phyloP scores from a whole-genome alignment of 2,329 filamentous ascomycete genomes.

The Aspergillus sp. region DNA sequence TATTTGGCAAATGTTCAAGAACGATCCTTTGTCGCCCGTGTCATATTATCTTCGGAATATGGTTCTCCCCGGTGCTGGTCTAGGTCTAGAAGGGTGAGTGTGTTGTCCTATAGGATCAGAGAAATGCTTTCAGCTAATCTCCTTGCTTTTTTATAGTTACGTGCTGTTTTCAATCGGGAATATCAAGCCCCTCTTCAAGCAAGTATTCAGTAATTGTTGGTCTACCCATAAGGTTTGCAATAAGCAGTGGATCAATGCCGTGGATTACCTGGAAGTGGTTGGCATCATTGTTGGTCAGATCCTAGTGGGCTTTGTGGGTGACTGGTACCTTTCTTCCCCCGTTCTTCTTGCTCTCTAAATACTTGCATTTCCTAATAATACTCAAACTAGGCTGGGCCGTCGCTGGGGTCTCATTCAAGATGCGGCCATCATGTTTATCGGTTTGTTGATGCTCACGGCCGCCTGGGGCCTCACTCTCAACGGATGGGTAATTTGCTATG shows the following conservation, averaged over 20 bases:
- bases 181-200: constrained; percentile 69
- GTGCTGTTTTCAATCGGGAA: constrained; percentile 97
- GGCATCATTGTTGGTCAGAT: constrained; percentile 95
- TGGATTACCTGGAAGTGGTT: constrained; percentile 85
- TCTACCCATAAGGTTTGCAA: constrained; percentile 57
- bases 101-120: neutral
- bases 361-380: no score
- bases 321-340: constrained; percentile 36
- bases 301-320: constrained; percentile 70
- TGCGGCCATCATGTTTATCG: constrained; percentile 86
- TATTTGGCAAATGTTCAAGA: constrained; percentile 74
- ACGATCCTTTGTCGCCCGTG: constrained; percentile 73
- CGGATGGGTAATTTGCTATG: constrained; percentile 96
- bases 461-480: constrained; percentile 81
- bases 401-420: constrained; percentile 96
- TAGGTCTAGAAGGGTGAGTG: constrained; percentile 69
- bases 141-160: constrained; percentile 48
- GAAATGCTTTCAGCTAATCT: no score
- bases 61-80: constrained; percentile 82
- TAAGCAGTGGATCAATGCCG: constrained; percentile 69
- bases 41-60: constrained; percentile 83
- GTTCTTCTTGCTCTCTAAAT: no score
- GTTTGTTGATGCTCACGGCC: constrained; percentile 82
- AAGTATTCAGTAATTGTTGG: constrained; percentile 76
- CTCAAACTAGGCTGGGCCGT: constrained; percentile 56